phyloP scores from a whole-genome alignment of 2,329 filamentous ascomycete species.

The Albifimbria verrucaria region DNA sequence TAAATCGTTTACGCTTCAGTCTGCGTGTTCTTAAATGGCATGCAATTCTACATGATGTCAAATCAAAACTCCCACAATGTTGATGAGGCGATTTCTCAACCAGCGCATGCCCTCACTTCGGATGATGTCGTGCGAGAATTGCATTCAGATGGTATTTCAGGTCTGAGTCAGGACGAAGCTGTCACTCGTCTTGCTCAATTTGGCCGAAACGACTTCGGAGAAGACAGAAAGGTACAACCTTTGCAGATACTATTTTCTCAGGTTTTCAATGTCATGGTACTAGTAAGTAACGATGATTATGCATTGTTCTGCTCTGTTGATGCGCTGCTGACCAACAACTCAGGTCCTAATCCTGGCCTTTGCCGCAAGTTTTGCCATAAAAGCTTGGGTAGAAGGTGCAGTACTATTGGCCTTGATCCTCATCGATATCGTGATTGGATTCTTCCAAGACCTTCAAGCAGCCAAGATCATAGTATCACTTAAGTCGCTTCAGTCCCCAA shows the following conservation, averaged over 20 bases:
- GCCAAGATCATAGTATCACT: constrained; percentile 40
- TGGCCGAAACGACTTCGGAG: constrained; percentile 54
- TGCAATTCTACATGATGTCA: too few relatives aligned
- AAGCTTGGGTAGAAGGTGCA: constrained; percentile 50
- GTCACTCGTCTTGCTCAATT: constrained; percentile 44
- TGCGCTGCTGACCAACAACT: background rate
- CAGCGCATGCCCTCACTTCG: too few relatives aligned
- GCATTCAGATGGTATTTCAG: too few relatives aligned
- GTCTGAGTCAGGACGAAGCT: constrained; percentile 50
- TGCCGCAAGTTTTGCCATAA: constrained; percentile 48
- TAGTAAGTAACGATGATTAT: constrained; percentile 26
- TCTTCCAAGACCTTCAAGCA: constrained; percentile 38
- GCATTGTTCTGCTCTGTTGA: background rate
- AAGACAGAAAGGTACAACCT: constrained; percentile 43
- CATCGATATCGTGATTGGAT: constrained; percentile 49
- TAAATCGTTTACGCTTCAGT: too few relatives aligned
- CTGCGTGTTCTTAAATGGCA: too few relatives aligned
- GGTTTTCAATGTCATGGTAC: constrained; percentile 57
- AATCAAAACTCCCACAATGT: too few relatives aligned
- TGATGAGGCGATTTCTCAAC: too few relatives aligned
- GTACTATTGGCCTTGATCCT: constrained; percentile 50
- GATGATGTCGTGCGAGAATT: too few relatives aligned
- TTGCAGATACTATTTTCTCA: constrained; percentile 57
- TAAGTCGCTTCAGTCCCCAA: constrained; percentile 29
- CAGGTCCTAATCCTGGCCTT: constrained; percentile 56